Percentiles rank a stretch among this genome's conserved stretches.
These are phyloP conservation scores for Cladosporium phlei DNA, from an alignment of 2,329 filamentous ascomycete genomes.

Conservation along the genomic window DNA sequence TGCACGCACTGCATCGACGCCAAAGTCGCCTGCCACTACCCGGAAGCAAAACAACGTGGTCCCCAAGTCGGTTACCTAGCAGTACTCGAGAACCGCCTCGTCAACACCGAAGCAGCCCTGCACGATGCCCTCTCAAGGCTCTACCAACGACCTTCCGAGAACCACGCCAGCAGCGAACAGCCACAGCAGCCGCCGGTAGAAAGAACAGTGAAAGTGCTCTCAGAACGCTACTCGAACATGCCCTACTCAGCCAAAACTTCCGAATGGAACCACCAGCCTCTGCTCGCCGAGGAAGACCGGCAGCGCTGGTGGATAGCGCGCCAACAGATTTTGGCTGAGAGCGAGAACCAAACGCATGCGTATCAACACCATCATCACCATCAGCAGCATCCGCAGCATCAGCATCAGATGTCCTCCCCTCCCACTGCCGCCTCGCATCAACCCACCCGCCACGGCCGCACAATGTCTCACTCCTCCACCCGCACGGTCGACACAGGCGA, in stretches of 20 bases:
- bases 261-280: slow-evolving; percentile 14
- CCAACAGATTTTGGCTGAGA: slow-evolving; percentile 6
- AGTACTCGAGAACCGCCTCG: slow-evolving; percentile 10
- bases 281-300: slow-evolving; percentile 9
- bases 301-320: slow-evolving; percentile 11
- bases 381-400: neutral
- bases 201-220: slow-evolving; percentile 2
- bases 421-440: neutral
- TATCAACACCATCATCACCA: neutral
- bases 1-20: slow-evolving; percentile 14
- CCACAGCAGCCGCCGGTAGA: neutral
- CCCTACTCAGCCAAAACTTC: slow-evolving; percentile 13
- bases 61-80: slow-evolving; percentile 13
- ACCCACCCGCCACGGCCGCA: neutral
- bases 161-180: too few relatives aligned
- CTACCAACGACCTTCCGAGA: too few relatives aligned
- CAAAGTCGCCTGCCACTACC: slow-evolving; percentile 12
- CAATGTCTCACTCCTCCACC: slow-evolving; percentile 11
- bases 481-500: slow-evolving; percentile 12
- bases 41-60: slow-evolving; percentile 11
- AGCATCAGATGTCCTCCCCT: too few relatives aligned
- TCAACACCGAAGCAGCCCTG: slow-evolving; percentile 11
- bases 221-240: slow-evolving; percentile 13
- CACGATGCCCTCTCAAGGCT: slow-evolving; percentile 10
- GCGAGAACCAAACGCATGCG: too few relatives aligned